Evolutionary conservation across 2,329 filamentous ascomycete species (phyloP), one percentile per base, ranked within the genome.

Genomic region (Stachybotrys chartarum): DNA sequence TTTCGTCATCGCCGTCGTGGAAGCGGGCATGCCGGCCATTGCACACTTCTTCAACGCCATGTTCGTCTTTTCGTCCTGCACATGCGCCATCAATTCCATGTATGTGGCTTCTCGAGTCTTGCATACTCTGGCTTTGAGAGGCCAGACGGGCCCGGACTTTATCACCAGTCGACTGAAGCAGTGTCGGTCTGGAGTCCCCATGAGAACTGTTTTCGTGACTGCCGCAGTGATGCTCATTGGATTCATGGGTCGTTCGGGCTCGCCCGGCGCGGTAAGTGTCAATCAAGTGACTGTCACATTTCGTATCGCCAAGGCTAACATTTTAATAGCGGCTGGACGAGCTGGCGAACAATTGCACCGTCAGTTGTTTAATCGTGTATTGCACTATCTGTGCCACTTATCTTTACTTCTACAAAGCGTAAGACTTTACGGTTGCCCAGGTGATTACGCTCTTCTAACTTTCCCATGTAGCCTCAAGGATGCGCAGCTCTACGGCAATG

Each of bases 321-420:
- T 30, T 7, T 16, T n/a, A 30, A 39, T 54, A 73, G 72, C 62
- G 70, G 39, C 58, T 74, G 31, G 63, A 64, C 17, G 71, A 74
- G 56, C 64, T 75, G 14, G 67, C 67, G 10, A 68, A 68, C 49
- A 72, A 72, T 50, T 70, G 66, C 54, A 70, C 69, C 1, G 69
- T 71, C 6, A 70, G 72, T 12, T 72, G 67, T 58, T 60, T 74
- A n/a, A 70, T 74, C 47, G 70, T 74, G 2, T 75, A 73, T 50
- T 61, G 64, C 18, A 66, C 68, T 14, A 72, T 75, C 16, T 74
- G 71, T 53, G 71, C 67, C 24, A 72, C 72, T 0, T 75, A 74
- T 61, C 63, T 75, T 44, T 66, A 57, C 31, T 73, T 73, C 58
- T 72, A 67, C 60, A 65, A 66, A 54, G 70, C 67, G 72, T 74